phyloP scores from a whole-genome alignment of 768 basidiomycete species.

The Ephemerocybe angulata region DNA sequence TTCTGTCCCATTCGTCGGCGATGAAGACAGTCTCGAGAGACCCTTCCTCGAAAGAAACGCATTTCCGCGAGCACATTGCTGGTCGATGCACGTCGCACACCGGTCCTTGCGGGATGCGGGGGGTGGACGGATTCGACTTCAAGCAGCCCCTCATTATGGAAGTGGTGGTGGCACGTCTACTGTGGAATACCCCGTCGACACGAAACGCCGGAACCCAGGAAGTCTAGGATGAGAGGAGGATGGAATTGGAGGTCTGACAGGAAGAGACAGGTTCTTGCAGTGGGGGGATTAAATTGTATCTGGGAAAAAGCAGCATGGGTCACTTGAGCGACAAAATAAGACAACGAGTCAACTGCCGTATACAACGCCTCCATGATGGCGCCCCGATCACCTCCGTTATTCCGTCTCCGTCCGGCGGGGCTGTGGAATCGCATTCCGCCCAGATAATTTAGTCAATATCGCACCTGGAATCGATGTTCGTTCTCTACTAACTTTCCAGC shows the following conservation, averaged over 20 bases:
- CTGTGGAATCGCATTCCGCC: constrained; percentile 1
- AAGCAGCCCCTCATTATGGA: background rate
- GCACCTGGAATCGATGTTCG: too few species aligned
- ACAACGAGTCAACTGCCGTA: constrained; percentile 8
- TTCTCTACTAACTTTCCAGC: too few species aligned
- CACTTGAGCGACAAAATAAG: constrained; percentile 7
- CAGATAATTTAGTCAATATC: background rate
- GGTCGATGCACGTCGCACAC: too few species aligned
- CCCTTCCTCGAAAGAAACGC: constrained; percentile 57
- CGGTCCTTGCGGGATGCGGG: too few species aligned
- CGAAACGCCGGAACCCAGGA: background rate
- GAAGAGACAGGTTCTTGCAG: background rate
- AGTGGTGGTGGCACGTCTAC: too few species aligned
- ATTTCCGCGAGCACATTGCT: too few species aligned
- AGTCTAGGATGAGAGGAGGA: background rate
- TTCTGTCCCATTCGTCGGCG: constrained; percentile 80
- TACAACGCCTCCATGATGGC: constrained; percentile 3
- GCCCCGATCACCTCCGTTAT: constrained; percentile 13
- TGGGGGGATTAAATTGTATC: constrained; percentile 2
- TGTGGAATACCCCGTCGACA: background rate
- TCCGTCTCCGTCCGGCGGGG: constrained; percentile 13
- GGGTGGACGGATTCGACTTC: background rate
- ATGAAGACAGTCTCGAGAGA: constrained; percentile 53
- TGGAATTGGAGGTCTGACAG: background rate
- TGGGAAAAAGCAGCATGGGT: constrained; percentile 8